Base-by-base conservation (phyloP, 73 alveolate species). In the Breviolum minutum region DNA sequence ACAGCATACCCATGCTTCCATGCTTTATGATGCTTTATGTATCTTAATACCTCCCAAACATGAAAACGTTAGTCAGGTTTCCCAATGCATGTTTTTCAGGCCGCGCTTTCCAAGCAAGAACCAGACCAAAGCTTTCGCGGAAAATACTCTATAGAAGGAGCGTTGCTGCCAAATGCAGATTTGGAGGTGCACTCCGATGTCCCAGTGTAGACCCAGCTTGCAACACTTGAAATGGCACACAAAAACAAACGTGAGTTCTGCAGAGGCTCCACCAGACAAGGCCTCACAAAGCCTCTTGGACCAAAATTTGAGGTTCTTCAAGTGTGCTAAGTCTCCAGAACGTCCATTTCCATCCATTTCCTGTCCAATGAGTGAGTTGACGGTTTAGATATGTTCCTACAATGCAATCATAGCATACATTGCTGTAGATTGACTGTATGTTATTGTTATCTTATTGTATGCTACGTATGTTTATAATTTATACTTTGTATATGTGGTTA, bases 101-200 rank as follows among this genome's bases (percentile, higher is more conserved):
- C 76, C 24, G 73, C 11, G 62, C 13, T 17, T 22, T 48, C 22
- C 68, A 80, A 32, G 88, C 68, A n/a, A 48, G 19, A 32, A 27
- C 69, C 5, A 6, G 88, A 80, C 22, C 73, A 83, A 83, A 61
- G 76, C 17, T 92, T 73, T 27, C 98, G 98, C 2, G 98, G 98
- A 12, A 73, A 62, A 61, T 74, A 81, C 98, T 92, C 79, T 10
- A 90, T 92, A 26, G 98, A 92, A 54, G 98, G 98, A 32, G 62
- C 69, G 79, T 14, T 92, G 80, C 90, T 92, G 54, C 98, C 98
- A 20, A 92, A 73, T 61, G 98, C 98, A 27, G 90, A 92, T 80
- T 24, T 62, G n/a, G 92, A 83, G 92, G 92, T 74, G 66, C 61
- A 60, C 71, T 11, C n/a, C 77, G 77, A 68, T 68, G 77, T 14